These are phyloP conservation scores for Pythium apleroticum DNA, from an alignment of 352 stramenopile genomes.

Conservation along the genomic window DNA sequence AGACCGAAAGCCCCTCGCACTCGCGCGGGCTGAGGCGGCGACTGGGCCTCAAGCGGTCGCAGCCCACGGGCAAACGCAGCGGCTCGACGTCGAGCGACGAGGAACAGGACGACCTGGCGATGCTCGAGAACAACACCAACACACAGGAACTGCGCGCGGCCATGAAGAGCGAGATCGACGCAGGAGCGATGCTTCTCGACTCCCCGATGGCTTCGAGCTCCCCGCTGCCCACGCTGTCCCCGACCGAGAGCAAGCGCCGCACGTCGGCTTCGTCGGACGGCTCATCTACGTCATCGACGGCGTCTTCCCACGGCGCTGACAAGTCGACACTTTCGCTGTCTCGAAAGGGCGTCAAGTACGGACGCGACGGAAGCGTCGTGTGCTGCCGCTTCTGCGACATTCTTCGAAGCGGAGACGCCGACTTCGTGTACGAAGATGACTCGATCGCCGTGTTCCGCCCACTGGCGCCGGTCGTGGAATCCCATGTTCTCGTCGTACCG, in stretches of 20 bases:
- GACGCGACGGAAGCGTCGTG: constrained; percentile 53
- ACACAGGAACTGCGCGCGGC: neutral
- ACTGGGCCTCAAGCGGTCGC: constrained; percentile 16
- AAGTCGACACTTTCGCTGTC: constrained; percentile 47
- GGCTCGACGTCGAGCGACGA: constrained; percentile 7
- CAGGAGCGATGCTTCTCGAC: neutral
- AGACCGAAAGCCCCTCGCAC: neutral
- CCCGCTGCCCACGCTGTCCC: neutral
- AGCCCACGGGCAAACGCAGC: neutral
- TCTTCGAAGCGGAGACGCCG: constrained; percentile 50
- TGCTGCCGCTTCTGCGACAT: constrained; percentile 88
- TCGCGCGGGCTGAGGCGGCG: constrained; percentile 16
- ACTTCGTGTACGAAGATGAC: constrained; percentile 83
- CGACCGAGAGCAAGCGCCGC: constrained; percentile 12
- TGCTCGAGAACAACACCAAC: constrained; percentile 3
- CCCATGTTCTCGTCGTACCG: constrained; percentile 81
- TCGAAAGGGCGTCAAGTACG: constrained; percentile 80
- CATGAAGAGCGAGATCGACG: neutral
- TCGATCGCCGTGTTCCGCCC: constrained; percentile 76
- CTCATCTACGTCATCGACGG: constrained; percentile 24
- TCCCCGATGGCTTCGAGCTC: neutral
- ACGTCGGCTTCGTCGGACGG: constrained; percentile 19
- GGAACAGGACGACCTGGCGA: neutral
- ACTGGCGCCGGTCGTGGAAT: constrained; percentile 61
- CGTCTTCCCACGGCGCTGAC: constrained; percentile 27